Evolutionary conservation across 1,284 basidiomycete species (phyloP).

Genomic region (Ganoderma lucidum): DNA sequence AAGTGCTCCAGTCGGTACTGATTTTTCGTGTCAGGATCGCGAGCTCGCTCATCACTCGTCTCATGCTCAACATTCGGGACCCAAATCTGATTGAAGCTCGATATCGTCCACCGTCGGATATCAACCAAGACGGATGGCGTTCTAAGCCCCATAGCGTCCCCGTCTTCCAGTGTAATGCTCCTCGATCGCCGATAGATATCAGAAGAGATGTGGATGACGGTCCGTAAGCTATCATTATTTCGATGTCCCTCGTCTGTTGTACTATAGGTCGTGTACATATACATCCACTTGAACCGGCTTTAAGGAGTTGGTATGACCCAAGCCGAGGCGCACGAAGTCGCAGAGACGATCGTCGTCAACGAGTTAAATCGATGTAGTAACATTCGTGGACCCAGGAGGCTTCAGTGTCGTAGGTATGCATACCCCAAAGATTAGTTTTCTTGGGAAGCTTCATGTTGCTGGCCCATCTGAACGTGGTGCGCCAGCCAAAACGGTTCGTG

Average conservation of each 20-base stretch:
- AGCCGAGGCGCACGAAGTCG: not conserved
- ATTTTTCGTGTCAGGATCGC: not conserved
- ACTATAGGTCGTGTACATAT: not conserved
- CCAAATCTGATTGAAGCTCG: constrained; percentile 5
- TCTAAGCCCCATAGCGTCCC: not conserved
- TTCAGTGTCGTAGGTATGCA: no score
- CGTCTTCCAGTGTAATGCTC: not conserved
- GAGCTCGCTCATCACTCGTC: constrained; percentile 13
- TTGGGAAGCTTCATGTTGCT: no score
- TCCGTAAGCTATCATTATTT: not conserved
- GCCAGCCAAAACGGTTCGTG: no score
- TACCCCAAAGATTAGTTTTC: no score
- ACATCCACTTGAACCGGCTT: not conserved
- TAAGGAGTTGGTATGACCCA: not conserved
- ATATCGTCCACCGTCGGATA: not conserved
- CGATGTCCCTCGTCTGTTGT: not conserved
- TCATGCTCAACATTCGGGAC: constrained; percentile 22
- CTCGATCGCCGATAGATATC: not conserved
- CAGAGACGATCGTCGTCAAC: not conserved
- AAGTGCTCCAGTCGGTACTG: not conserved
- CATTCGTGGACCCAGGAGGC: no score
- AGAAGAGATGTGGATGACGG: not conserved
- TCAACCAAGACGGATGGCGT: not conserved
- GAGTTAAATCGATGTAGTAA: no score
- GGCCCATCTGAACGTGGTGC: no score